phyloP scores from a whole-genome alignment of 768 basidiomycete genomes.

The Pleurotus sapidus region DNA sequence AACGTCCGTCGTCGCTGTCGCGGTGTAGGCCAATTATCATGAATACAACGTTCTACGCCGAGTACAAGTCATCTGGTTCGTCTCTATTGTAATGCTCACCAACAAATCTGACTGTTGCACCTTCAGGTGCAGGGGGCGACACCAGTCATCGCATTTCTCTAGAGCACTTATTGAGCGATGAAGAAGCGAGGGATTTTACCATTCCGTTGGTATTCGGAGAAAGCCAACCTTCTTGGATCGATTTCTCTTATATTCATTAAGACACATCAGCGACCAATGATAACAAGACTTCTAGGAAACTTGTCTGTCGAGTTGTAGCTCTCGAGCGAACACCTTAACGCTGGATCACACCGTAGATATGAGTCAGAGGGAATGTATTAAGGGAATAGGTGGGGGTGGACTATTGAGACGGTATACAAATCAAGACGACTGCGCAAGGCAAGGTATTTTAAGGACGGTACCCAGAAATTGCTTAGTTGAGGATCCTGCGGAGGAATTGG shows the following conservation, averaged over 20 bases:
- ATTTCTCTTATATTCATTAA: conserved; percentile 34
- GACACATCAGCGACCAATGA: not conserved
- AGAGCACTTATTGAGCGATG: conserved; percentile 43
- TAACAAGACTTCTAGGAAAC: not conserved
- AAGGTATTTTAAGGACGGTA: not conserved
- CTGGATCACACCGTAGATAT: not conserved
- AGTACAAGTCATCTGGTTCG: conserved; percentile 51
- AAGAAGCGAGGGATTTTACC: conserved; percentile 39
- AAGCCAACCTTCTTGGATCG: conserved; percentile 49
- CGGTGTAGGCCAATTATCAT: conserved; percentile 39
- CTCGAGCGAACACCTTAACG: not conserved
- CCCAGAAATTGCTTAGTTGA: conserved; percentile 1
- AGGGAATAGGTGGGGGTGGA: not conserved
- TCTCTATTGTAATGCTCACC: not conserved
- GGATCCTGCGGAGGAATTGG: not conserved
- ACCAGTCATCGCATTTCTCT: conserved; percentile 37
- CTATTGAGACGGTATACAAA: not conserved
- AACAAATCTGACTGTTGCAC: not conserved
- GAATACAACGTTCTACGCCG: conserved; percentile 57
- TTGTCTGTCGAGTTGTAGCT: not conserved
- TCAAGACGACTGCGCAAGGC: not conserved
- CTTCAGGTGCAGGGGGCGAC: conserved; percentile 54
- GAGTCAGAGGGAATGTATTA: not conserved
- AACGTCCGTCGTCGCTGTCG: not conserved
- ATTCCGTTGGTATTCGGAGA: conserved; percentile 50